These are phyloP conservation scores for Pascua guehoae DNA, from an alignment of 1,284 basidiomycete genomes.

Conservation along the genomic window DNA sequence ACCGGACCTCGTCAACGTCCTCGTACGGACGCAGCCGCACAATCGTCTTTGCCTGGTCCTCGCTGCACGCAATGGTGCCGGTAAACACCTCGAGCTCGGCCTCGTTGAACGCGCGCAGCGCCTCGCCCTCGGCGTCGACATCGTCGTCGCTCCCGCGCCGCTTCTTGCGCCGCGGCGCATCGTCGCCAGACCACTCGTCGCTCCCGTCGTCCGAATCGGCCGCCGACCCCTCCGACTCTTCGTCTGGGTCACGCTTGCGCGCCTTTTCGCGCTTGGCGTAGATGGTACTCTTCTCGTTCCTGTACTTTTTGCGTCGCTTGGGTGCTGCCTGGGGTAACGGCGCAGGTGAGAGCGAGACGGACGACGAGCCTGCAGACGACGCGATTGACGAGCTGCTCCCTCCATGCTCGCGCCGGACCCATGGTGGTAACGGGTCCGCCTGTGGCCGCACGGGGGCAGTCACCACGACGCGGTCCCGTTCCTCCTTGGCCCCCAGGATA, in stretches of 20 bases:
- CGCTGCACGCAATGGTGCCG: constrained; percentile 82
- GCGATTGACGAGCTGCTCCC: too few relatives aligned
- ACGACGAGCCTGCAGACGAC: too few relatives aligned
- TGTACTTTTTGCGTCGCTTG: constrained; percentile 21
- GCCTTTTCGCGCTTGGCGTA: constrained; percentile 43
- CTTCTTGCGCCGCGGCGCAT: constrained; percentile 21
- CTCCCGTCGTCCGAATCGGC: constrained; percentile 27
- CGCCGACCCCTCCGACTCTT: constrained; percentile 31
- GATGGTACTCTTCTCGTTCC: constrained; percentile 47
- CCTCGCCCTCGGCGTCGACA: constrained; percentile 52
- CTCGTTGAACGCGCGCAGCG: constrained; percentile 82
- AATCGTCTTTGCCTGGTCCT: constrained; percentile 76
- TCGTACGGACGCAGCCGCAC: constrained; percentile 76
- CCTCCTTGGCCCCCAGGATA: not conserved
- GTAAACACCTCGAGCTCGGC: constrained; percentile 69
- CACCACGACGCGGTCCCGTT: not conserved
- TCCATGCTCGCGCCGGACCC: too few relatives aligned
- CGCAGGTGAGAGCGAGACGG: not conserved
- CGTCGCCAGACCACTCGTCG: constrained; percentile 42
- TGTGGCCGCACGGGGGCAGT: too few relatives aligned
- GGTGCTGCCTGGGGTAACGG: not conserved
- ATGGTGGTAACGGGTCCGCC: too few relatives aligned
- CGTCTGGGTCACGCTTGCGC: constrained; percentile 56
- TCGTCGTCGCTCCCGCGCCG: constrained; percentile 27
- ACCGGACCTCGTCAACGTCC: constrained; percentile 68